Evolutionary conservation across 352 stramenopile species (phyloP), one percentile per base, ranked within the genome.

Genomic region (Globisporangium mamillatum): DNA sequence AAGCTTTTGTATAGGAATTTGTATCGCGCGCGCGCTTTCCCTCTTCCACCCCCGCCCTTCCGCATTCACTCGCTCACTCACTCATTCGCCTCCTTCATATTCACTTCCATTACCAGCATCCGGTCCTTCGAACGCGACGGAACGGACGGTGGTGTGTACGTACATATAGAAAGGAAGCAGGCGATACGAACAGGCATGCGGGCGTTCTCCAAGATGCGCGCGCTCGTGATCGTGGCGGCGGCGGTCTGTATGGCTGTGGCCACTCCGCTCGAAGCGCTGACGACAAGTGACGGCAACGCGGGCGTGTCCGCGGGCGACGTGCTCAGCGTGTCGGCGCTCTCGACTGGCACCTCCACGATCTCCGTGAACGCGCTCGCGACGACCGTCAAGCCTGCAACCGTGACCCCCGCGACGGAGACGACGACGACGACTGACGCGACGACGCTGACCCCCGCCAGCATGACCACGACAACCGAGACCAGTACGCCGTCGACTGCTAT

Each of bases 291-390:
- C 20, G 44, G 44, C 44, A 64, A 70, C 36, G 64, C 38, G 24
- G 36, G 20, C 27, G 65, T 66, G 57, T 61, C 52, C 6, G 65
- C 65, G 1, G 58, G 59, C 18, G 58, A 64, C 36, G 65, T 61
- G 48, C 32, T 70, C 44, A 60, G n/a, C 44, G 57, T 61, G 34
- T 34, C 65, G 48, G 16, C 36, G 34, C 56, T 70, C 48, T 61
- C 65, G 32, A 32, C 27, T 8, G 44, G 44, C 10, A 29, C 46
- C 29, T 46, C 57, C 4, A 32, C 25, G 18, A 48, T 66, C 48
- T 55, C 22, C 5, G 65, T 70, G 46, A 60, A 29, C 24, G 65
- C 65, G 32, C 57, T 70, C 57, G 65, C 65, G 57, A 65, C 57
- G 57, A 64, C 64, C 1, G 4, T 44, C 41, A 52, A 38, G 25